Base-by-base conservation (phyloP, 2,329 filamentous ascomycete genomes). In the Basipetospora chlamydospora region DNA sequence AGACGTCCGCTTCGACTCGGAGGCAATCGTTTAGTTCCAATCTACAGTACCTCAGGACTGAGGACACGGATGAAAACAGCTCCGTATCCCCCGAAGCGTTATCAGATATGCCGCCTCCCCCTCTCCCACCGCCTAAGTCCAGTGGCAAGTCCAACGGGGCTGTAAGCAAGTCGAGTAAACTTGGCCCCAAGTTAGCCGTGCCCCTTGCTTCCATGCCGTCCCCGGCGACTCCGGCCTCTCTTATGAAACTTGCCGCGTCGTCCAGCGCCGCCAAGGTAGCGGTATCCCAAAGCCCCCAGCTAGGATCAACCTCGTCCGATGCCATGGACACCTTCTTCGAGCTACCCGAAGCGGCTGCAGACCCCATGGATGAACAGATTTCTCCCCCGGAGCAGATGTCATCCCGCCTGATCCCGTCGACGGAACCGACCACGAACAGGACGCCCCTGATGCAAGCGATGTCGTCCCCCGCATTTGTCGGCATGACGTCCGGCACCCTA, bases 181-280 rank as follows among this genome's bases (percentile, higher is more conserved):
- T 38, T 37, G 16, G 49, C 43, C 33, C 18, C 18, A 38, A 30
- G 32, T 31, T 20, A 6, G 31, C 35, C 6, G 37, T 37, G 9
- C 29, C 33, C 12, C 28, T 33, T 7, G 33, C 36, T 16, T 26
- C 29, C 29, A 42, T 42, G 40, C 47, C 50, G 4, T 40, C 42
- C 36, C 82, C 83, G 9, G 86, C 84, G 2, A 93, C 86, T 0
- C 86, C 86, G 1, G 84, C 87, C 7, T 93, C 86, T 6, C 59
- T 94, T 40, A 94, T 95, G 81, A 80, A 75, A 47, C 65, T 88
- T 29, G 67, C 66, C 3, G 65, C 68, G 18, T 70, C 70, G 47
- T 63, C 35, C 17, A 38, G 26, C 13, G 16, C 29, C 11, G 15
- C 18, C 10, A 38, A 33, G 29, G 22, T 21, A 9, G n/a, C 22